Conservation (phyloP, 305 asterid genomes). For the Fraxinus floribunda region DNA sequence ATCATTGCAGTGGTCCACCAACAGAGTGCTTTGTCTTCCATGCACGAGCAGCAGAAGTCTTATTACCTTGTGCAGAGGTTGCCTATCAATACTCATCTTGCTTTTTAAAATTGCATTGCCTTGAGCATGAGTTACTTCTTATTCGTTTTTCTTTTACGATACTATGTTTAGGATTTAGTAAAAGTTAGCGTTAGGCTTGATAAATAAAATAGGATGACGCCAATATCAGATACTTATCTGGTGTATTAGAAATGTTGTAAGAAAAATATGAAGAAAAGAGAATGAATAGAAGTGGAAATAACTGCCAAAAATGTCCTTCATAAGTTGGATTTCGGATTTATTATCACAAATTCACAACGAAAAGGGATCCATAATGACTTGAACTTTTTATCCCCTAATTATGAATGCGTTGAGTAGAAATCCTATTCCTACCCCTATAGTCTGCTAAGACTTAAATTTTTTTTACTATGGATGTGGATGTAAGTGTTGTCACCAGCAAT, state of each 20-base stretch:
- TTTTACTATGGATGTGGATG: neutral
- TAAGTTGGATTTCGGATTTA: neutral
- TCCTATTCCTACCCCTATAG: neutral
- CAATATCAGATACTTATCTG: neutral
- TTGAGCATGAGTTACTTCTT: constrained; percentile 11
- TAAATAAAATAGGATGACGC: neutral
- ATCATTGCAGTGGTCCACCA: constrained; percentile 83
- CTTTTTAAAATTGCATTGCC: constrained; percentile 10
- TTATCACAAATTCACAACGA: neutral
- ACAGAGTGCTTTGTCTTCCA: constrained; percentile 89
- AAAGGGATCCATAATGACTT: neutral
- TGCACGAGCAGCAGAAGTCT: constrained; percentile 77
- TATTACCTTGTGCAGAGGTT: constrained; percentile 67
- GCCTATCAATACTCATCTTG: constrained; percentile 11
- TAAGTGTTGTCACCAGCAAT: neutral
- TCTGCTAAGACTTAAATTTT: neutral
- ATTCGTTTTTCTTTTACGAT: neutral
- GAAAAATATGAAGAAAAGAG: neutral
- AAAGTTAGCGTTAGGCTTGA: neutral
- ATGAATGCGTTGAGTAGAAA: neutral
- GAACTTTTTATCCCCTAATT: neutral
- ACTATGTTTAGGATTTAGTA: neutral
- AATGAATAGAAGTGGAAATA: neutral
- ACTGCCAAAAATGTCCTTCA: neutral
- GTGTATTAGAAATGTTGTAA: neutral